Evolutionary conservation across 768 basidiomycete species (phyloP).

Genomic region (Mycena haematopus): DNA sequence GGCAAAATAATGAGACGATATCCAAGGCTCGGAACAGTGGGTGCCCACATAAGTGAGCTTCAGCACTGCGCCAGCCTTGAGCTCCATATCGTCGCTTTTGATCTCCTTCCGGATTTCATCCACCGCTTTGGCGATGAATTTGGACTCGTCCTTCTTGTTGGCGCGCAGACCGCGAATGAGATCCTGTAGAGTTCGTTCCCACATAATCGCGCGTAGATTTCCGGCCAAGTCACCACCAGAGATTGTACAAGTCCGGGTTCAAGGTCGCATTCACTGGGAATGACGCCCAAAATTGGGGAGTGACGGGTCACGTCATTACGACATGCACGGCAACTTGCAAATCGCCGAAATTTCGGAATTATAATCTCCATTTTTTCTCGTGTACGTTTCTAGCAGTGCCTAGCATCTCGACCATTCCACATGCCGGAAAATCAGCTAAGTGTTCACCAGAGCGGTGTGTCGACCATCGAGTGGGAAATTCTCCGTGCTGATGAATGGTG

Average conservation of each 20-base stretch:
- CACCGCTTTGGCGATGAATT: slow-evolving; percentile 92
- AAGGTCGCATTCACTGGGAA: slow-evolving; percentile 4
- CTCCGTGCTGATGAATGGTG: too few relatives aligned
- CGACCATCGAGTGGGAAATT: too few relatives aligned
- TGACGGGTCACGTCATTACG: too few relatives aligned
- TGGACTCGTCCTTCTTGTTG: slow-evolving; percentile 92
- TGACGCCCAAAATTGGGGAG: neutral
- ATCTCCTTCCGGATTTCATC: slow-evolving; percentile 93
- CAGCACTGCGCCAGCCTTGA: slow-evolving; percentile 93
- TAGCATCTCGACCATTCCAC: too few relatives aligned
- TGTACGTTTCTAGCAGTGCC: too few relatives aligned
- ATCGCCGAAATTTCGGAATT: too few relatives aligned
- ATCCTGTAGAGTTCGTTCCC: slow-evolving; percentile 95
- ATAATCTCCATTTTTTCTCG: too few relatives aligned
- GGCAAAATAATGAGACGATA: slow-evolving; percentile 22
- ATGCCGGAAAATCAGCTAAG: too few relatives aligned
- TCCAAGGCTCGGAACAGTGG: slow-evolving; percentile 13
- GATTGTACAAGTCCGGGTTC: slow-evolving; percentile 13
- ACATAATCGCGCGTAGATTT: slow-evolving; percentile 60
- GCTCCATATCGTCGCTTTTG: slow-evolving; percentile 92
- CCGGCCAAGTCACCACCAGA: neutral
- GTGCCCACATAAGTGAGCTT: slow-evolving; percentile 92
- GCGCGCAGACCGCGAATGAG: slow-evolving; percentile 94
- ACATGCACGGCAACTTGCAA: too few relatives aligned
- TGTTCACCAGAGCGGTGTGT: too few relatives aligned